These are phyloP conservation scores for Leccinum uliginosum DNA, from an alignment of 768 basidiomycete species.

Conservation along the genomic window DNA sequence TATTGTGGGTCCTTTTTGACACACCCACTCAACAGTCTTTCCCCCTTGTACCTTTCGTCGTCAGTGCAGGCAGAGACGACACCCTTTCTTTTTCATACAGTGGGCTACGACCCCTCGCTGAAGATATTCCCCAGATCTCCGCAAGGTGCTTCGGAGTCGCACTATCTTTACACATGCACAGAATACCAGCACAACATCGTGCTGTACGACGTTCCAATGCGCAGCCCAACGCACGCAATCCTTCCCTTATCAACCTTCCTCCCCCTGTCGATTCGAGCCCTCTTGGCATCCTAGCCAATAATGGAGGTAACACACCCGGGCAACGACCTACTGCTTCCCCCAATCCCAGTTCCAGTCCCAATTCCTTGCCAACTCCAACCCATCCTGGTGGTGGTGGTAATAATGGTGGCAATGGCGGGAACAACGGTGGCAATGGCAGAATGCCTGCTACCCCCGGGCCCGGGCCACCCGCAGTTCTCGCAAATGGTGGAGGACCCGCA, in stretches of 20 bases:
- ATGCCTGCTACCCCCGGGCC: background rate
- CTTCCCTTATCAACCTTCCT: conserved; percentile 36
- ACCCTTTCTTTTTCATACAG: conserved; percentile 21
- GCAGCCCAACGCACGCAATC: conserved; percentile 34
- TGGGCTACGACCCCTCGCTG: background rate
- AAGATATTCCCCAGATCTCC: background rate
- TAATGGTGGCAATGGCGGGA: background rate
- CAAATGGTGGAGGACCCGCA: background rate
- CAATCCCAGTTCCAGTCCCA: background rate
- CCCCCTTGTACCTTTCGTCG: conserved; percentile 2
- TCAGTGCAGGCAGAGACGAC: conserved; percentile 12
- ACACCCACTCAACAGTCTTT: background rate
- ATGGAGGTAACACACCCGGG: background rate
- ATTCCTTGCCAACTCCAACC: background rate
- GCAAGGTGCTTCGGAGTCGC: conserved; percentile 1
- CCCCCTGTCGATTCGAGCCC: conserved; percentile 26
- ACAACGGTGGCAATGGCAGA: background rate
- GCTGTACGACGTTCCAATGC: conserved; percentile 6
- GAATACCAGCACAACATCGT: conserved; percentile 7
- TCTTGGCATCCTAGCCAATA: conserved; percentile 28
- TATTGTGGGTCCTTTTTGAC: background rate
- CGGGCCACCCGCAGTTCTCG: background rate
- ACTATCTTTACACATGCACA: conserved; percentile 15
- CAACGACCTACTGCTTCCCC: conserved; percentile 1
- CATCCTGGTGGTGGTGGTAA: background rate